A percentile compares a stretch with the other conserved stretches of the same genome.
These are phyloP conservation scores for Hansfordia pulvinata DNA, from an alignment of 2,329 filamentous ascomycete genomes.

Conservation along the genomic window DNA sequence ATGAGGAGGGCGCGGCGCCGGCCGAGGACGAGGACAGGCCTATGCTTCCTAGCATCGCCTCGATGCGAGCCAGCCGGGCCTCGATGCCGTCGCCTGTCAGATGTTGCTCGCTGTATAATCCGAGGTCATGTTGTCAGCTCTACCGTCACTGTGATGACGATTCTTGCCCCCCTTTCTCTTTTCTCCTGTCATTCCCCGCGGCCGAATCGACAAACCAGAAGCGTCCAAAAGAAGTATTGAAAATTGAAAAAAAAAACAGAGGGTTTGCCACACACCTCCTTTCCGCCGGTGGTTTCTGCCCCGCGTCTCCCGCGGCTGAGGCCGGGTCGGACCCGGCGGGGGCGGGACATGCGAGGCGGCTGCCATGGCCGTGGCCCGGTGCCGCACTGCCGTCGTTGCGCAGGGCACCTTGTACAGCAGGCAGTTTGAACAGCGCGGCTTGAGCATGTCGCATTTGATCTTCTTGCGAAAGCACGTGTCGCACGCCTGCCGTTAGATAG, in stretches of 20 bases:
- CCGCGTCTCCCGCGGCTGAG: neutral
- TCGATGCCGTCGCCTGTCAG: slow-evolving; percentile 6
- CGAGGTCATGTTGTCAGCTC: too few species aligned
- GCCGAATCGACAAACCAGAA: too few species aligned
- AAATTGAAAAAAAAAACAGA: too few species aligned
- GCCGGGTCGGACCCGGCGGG: slow-evolving; percentile 3
- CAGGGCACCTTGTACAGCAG: slow-evolving; percentile 26
- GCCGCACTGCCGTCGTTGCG: slow-evolving; percentile 15
- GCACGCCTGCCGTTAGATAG: slow-evolving; percentile 14
- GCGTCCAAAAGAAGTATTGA: too few species aligned
- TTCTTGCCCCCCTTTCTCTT: slow-evolving; percentile 1
- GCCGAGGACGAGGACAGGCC: too few species aligned
- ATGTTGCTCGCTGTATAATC: slow-evolving; percentile 1
- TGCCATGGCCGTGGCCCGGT: slow-evolving; percentile 9
- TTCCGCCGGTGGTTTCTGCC: too few species aligned
- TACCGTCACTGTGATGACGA: neutral
- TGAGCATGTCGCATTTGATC: slow-evolving; percentile 30
- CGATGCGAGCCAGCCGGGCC: slow-evolving; percentile 13
- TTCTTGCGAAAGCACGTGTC: slow-evolving; percentile 31
- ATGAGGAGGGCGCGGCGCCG: too few species aligned
- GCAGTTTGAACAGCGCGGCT: slow-evolving; percentile 29
- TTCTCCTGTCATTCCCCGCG: too few species aligned
- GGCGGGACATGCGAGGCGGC: too few species aligned
- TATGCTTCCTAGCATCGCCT: slow-evolving; percentile 12
- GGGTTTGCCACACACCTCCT: too few species aligned